A percentile compares a stretch with the other conserved stretches of the same genome.
phyloP scores from a whole-genome alignment of 2,329 filamentous ascomycete genomes.

The Mycosphaerella sp. region DNA sequence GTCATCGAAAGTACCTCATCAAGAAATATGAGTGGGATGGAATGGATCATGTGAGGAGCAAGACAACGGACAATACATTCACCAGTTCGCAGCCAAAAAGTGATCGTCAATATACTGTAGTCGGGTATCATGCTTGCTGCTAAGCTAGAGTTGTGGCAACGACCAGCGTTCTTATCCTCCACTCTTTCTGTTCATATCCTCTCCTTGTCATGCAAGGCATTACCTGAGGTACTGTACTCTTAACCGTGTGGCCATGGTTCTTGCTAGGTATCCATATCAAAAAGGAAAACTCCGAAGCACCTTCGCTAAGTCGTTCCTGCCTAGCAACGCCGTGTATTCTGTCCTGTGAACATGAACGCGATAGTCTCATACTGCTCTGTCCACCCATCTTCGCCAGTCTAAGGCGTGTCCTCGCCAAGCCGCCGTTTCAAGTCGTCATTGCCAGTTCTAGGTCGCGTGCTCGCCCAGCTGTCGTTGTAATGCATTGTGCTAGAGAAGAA shows the following conservation, averaged over 20 bases:
- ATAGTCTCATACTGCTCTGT: neutral
- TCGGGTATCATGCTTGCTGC: neutral
- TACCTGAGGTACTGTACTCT: neutral
- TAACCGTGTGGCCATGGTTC: neutral
- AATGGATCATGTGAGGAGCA: no score
- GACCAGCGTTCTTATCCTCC: neutral
- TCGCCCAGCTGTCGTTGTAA: neutral
- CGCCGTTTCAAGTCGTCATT: neutral
- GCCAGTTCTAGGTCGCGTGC: neutral
- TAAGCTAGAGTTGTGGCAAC: neutral
- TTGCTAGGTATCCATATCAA: neutral
- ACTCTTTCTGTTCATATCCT: neutral
- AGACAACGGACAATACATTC: neutral
- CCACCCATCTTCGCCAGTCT: neutral
- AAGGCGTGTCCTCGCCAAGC: no score
- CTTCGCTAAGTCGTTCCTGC: neutral
- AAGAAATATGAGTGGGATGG: no score
- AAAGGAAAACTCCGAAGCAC: conserved; percentile 1
- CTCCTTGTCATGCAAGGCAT: neutral
- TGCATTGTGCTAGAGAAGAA: no score
- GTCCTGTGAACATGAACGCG: neutral
- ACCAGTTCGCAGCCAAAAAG: neutral
- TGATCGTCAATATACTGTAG: neutral
- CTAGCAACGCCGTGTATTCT: neutral
- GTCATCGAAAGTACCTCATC: no score